Evolutionary conservation across 1,139 yeast species (phyloP), one percentile per base, ranked within the genome.

Genomic region (Meyerozyma elateridarum): DNA sequence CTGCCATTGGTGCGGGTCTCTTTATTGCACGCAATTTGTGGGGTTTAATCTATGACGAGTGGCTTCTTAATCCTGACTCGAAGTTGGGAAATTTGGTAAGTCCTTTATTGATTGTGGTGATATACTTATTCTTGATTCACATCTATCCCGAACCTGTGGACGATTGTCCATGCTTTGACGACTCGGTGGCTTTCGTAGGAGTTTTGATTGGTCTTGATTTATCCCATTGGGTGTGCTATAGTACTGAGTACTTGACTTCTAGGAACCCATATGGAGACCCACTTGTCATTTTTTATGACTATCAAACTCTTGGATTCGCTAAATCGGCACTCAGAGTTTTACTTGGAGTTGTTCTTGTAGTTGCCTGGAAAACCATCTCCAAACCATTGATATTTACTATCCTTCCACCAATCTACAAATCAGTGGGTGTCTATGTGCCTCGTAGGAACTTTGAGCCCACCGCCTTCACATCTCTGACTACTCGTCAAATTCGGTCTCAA

Each of bases 121-220:
- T 72, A 20, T 73, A 78, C 32, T 48, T 76, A 11, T 44, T 60
- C 2, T 59, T 85, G 27, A 66, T 83, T 26, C 79, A 82, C 48
- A 61, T 73, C 30, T 95, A 88, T 56, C 84, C 89, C 0, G 79
- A 76, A 40, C 97, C 98, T 0, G 80, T 85, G 8, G 98, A 91
- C 48, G 84, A 82, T 48, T 91, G 98, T 52, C 98, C 98, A 0
- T 91, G 98, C 53, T 89, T 83, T 54, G 97, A 87, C 49, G 98
- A 91, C 51, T 79, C 93, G 6, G 96, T 91, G 14, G 95, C 97
- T 3, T 91, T 91, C 48, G 64, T 88, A 35, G 96, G 96, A 2
- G 98, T 91, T 18, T 70, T 88, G 14, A 66, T 82, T 31, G 97
- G 97, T 0, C 47, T 80, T 17, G 87, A 79, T 40, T 41, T 79